Evolutionary conservation across 169 alveolate genomes (phyloP), one percentile per base, ranked within the genome.

Genomic region (Plasmodium malariae): DNA sequence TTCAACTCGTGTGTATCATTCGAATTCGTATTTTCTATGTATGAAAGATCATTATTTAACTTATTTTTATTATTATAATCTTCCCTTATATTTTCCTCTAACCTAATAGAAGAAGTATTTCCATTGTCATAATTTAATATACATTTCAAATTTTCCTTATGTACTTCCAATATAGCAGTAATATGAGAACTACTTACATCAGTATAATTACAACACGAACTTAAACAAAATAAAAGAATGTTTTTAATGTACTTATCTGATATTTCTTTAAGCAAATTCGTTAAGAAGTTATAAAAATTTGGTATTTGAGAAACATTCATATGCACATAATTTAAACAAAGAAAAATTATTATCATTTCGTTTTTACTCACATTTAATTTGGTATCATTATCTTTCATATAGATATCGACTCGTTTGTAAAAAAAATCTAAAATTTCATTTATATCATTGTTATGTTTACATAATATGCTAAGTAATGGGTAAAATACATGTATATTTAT

Each of bases 271-370:
- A 40, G 32, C 24, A 86, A 5, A 26, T 49, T 45, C 1, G 49
- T 70, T 32, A 86, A 54, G 49, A 21, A 86, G 0, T 5, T 12
- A 34, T 71, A 86, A 86, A 70, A 69, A 14, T 86, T 5, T 14
- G 92, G 87, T 9, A 86, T 60, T 36, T 40, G 69, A 4, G 92
- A 86, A 70, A 86, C 49, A 36, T 54, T 68, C 21, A 34, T 59
- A 45, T 86, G 92, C 26, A 86, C 57, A 65, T 86, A 86, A 86
- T 86, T 86, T 71, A 86, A 51, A 26, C 92, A 86, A 28, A 86
- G 74, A 14, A 86, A 55, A 60, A 71, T 69, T 34, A 86, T 36
- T 57, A 86, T 48, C 19, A 86, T 28, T 69, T 86, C 92, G n/a
- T 86, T 68, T 62, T 36, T 69, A 34, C 57, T 71, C 6, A 72